These are phyloP conservation scores for Bretschneidera sinensis DNA, from an alignment of 345 rosid species.

Conservation along the genomic window DNA sequence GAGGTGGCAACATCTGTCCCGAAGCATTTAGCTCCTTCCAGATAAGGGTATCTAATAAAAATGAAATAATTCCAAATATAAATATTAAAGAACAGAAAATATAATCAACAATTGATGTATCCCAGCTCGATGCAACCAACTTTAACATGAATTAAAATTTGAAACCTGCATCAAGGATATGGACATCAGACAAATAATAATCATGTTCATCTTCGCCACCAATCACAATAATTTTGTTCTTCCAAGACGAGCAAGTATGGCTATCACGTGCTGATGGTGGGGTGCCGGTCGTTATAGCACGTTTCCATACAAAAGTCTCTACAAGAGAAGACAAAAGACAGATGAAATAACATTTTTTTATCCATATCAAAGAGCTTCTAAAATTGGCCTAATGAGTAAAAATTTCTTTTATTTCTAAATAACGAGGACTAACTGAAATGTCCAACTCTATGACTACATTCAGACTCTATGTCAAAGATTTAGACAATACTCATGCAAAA, in stretches of 20 bases:
- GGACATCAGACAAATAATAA: conserved; percentile 90
- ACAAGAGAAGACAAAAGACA: conserved; percentile 18
- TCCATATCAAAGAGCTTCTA: not conserved
- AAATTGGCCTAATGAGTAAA: not conserved
- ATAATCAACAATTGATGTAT: conserved; percentile 3
- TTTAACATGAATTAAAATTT: not conserved
- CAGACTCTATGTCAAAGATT: not conserved
- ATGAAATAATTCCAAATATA: conserved; percentile 13
- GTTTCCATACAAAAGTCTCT: conserved; percentile 96
- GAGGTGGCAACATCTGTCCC: conserved; percentile 80
- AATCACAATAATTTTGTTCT: conserved; percentile 72
- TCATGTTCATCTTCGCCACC: conserved; percentile 99
- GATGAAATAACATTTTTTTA: conserved; percentile 3
- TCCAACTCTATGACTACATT: not conserved
- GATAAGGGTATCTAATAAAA: conserved; percentile 61
- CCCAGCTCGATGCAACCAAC: conserved; percentile 5
- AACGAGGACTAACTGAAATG: not conserved
- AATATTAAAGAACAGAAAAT: conserved; percentile 12
- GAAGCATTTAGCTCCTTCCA: conserved; percentile 83
- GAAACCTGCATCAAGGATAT: conserved; percentile 88
- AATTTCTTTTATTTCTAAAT: not conserved
- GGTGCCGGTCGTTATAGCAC: conserved; percentile 61
- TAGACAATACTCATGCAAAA: not conserved
- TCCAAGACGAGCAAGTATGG: conserved; percentile 96
- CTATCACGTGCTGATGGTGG: conserved; percentile 96